Evolutionary conservation across 768 basidiomycete species (phyloP), one percentile per base, ranked within the genome.

Genomic region (Suillus americanus): DNA sequence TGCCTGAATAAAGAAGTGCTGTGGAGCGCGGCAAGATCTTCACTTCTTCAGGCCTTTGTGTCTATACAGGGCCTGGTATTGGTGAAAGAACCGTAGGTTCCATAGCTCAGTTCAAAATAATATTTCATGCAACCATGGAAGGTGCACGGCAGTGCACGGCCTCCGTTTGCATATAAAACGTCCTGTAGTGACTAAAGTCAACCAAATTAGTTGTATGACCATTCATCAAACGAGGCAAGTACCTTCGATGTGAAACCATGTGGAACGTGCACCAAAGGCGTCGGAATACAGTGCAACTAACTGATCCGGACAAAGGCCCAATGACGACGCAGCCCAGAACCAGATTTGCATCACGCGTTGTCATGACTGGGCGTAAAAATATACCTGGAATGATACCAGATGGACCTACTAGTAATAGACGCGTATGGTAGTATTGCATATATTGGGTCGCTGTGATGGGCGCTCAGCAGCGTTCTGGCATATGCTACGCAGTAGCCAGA

Each of bases 141-240:
- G 28, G 28, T 64, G 30, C 67, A 72, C 65, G 66, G 5, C 73
- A 20, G 28, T 64, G 30, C 67, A 72, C 65, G 66, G 5, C 73
- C 77, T 35, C 73, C 77, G 18, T 77, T 67, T 20, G 70, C 77
- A 51, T 78, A 75, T n/a, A 73, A 38, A 14, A 73, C 70, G 37
- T 74, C 77, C 69, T 78, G 72, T 10, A 75, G 62, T 13, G 18
- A 78, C 45, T 30, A 3, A 78, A 69, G 6, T 53, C 54, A 51
- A 64, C 53, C 12, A n/a, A 54, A n/a, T 54, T 13, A 54, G 33
- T 12, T 35, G 33, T 18, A 35, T n/a, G 20, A n/a, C 10, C 20
- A 54, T 54, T 16, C 13, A 56, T 38, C 38, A 56, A 38, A 25
- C 23, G 23, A 56, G 16, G 23, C 8, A 35, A 16, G 55, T 6